These are phyloP conservation scores for Cantharellus cinnabarinus DNA, from an alignment of 768 basidiomycete species.

Conservation along the genomic window DNA sequence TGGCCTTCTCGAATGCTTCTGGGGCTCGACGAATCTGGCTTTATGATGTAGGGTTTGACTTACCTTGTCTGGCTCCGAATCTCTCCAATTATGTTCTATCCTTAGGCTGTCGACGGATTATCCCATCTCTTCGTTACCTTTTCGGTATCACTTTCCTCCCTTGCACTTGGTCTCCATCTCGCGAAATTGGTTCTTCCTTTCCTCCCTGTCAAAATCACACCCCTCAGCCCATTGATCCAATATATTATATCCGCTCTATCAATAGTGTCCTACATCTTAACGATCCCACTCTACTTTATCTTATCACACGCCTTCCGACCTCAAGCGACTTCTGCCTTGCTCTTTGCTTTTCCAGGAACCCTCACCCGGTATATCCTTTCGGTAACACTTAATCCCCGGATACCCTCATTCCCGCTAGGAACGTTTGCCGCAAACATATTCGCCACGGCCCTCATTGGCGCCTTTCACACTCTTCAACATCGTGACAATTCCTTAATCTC, in stretches of 20 bases:
- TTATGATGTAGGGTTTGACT: constrained; percentile 20
- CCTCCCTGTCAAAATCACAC: constrained; percentile 11
- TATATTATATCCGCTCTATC: constrained; percentile 33
- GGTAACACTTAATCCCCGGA: constrained; percentile 41
- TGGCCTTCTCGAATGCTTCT: constrained; percentile 58
- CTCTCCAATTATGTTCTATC: neutral
- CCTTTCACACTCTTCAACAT: constrained; percentile 52
- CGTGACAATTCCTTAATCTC: constrained; percentile 9
- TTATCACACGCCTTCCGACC: constrained; percentile 49
- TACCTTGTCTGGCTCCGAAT: neutral
- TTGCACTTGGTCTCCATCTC: constrained; percentile 53
- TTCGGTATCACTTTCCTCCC: constrained; percentile 50
- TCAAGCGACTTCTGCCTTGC: constrained; percentile 64
- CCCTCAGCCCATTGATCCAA: constrained; percentile 26
- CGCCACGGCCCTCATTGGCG: constrained; percentile 68
- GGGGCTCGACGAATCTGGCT: constrained; percentile 40
- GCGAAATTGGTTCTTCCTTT: constrained; percentile 23
- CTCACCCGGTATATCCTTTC: constrained; percentile 68
- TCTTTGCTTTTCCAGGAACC: constrained; percentile 80
- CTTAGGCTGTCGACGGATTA: constrained; percentile 71
- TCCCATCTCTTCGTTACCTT: constrained; percentile 65
- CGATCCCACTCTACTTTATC: constrained; percentile 59
- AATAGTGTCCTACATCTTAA: constrained; percentile 49
- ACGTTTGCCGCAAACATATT: constrained; percentile 56
- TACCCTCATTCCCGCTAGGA: constrained; percentile 49